These are phyloP conservation scores for Cercospora brassicicola DNA, from an alignment of 2,329 filamentous ascomycete species.

Conservation along the genomic window DNA sequence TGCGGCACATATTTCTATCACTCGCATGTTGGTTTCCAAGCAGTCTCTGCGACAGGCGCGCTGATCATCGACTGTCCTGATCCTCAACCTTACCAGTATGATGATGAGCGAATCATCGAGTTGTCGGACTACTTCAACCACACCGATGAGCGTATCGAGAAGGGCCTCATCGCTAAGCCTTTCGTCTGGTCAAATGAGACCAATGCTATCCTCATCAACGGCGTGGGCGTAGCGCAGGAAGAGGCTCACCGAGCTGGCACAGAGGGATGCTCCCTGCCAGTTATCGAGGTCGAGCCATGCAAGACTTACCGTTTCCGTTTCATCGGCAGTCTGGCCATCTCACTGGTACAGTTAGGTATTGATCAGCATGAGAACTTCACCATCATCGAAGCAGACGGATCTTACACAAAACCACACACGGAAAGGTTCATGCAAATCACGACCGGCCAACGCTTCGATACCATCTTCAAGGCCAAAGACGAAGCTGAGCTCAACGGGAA, in stretches of 20 bases:
- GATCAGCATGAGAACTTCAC: slow-evolving; percentile 58
- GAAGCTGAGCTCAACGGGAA: slow-evolving; percentile 45
- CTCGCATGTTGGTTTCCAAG: slow-evolving; percentile 65
- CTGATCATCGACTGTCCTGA: slow-evolving; percentile 58
- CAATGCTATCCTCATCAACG: slow-evolving; percentile 59
- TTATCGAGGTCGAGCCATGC: slow-evolving; percentile 60
- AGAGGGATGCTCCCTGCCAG: slow-evolving; percentile 34
- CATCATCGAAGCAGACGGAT: slow-evolving; percentile 61
- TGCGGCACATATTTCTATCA: slow-evolving; percentile 69
- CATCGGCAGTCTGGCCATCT: slow-evolving; percentile 59
- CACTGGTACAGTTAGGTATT: slow-evolving; percentile 56
- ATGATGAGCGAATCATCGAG: slow-evolving; percentile 60
- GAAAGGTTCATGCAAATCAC: slow-evolving; percentile 57
- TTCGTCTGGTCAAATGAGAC: slow-evolving; percentile 63
- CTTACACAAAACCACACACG: slow-evolving; percentile 52
- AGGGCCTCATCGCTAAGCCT: slow-evolving; percentile 51
- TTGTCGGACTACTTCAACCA: slow-evolving; percentile 60
- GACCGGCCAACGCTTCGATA: slow-evolving; percentile 62
- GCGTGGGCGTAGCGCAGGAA: slow-evolving; percentile 38
- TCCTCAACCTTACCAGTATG: slow-evolving; percentile 57
- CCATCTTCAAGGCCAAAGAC: slow-evolving; percentile 57
- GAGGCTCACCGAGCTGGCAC: slow-evolving; percentile 24
- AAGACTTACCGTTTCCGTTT: slow-evolving; percentile 64
- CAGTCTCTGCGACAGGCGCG: slow-evolving; percentile 57
- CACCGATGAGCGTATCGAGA: slow-evolving; percentile 54